A percentile compares a stretch with the other conserved stretches of the same genome.
phyloP scores from a whole-genome alignment of 495 filamentous ascomycete genomes.

The Terfezia boudieri region DNA sequence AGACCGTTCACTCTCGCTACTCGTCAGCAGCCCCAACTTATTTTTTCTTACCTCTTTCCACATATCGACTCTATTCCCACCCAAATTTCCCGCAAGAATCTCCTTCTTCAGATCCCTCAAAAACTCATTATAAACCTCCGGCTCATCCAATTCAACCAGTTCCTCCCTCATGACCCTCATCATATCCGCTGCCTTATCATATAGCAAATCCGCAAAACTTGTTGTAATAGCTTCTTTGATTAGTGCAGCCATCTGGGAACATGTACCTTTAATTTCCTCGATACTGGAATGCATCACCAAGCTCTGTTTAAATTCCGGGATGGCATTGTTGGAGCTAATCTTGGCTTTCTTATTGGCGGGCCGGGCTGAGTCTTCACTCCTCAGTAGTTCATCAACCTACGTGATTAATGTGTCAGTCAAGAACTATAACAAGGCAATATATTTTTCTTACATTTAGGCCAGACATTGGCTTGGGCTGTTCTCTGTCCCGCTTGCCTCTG shows the following conservation, averaged over 20 bases:
- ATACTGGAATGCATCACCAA: conserved; percentile 37
- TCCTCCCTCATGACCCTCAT: conserved; percentile 59
- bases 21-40: conserved; percentile 52
- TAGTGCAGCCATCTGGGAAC: conserved; percentile 50
- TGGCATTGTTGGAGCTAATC: conserved; percentile 58
- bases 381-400: conserved; percentile 13
- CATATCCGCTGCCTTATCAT: conserved; percentile 52
- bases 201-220: conserved; percentile 52
- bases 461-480: conserved; percentile 64
- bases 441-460: conserved; percentile 40
- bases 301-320: conserved; percentile 81
- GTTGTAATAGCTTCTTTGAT: conserved; percentile 44
- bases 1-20: conserved; percentile 22
- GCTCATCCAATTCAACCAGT: conserved; percentile 52
- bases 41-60: conserved; percentile 51
- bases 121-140: conserved; percentile 55
- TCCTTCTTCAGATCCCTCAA: conserved; percentile 47
- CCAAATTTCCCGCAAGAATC: conserved; percentile 46
- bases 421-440: conserved; percentile 44
- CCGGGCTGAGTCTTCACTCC: neutral
- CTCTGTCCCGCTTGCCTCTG: conserved; percentile 47
- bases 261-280: conserved; percentile 39
- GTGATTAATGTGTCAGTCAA: conserved; percentile 21
- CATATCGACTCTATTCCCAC: conserved; percentile 60
- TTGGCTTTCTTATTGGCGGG: conserved; percentile 27